Base-by-base conservation (phyloP, 331 rosid genomes). In the Stylosanthes scabra region DNA sequence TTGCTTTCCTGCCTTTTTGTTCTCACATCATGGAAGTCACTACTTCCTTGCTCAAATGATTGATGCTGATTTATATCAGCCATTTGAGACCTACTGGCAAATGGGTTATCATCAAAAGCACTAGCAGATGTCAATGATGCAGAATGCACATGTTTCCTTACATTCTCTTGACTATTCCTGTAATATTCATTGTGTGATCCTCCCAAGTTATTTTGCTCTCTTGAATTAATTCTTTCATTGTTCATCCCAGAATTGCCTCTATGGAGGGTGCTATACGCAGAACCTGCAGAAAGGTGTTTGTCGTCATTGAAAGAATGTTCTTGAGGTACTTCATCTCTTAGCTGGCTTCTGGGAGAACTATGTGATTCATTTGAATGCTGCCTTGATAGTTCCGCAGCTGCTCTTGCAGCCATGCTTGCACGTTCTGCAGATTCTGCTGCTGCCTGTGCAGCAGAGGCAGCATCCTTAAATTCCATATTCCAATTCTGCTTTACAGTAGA, bases 391-490 rank as follows among this genome's bases (percentile, higher is more conserved):
- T 90, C 97, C 14, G 93, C 99, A 77, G 99, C 99, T 81, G 99
- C 99, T 81, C 97, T 86, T 63, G 99, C 99, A 78, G 99, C 99
- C 86, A 87, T 70, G 80, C 93, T 86, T 52, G 99, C 99, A 45
- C 15, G 89, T 75, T 95, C 97, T 5, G 99, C 99, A 71, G 99
- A 90, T 82, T 91, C 97, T 65, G 99, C 97, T 65, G 99, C 99
- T 59, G 93, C 97, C 88, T 84, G 91, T 0, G 99, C 99, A 42
- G 99, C 99, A 72, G 97, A 87, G 71, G 96, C 85, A 64, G 97
- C 99, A 84, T 95, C 99, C 83, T 84, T 90, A 66, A 95, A 95
- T 68, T 87, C 86, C 96, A 90, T 81, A 78, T 78, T 87, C 92
- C 92, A 84, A 50, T 79, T 81, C 71, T 79, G 86, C 80, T 80